Conservation (phyloP, 1,139 yeast species). For the Kazachstania sp. region DNA sequence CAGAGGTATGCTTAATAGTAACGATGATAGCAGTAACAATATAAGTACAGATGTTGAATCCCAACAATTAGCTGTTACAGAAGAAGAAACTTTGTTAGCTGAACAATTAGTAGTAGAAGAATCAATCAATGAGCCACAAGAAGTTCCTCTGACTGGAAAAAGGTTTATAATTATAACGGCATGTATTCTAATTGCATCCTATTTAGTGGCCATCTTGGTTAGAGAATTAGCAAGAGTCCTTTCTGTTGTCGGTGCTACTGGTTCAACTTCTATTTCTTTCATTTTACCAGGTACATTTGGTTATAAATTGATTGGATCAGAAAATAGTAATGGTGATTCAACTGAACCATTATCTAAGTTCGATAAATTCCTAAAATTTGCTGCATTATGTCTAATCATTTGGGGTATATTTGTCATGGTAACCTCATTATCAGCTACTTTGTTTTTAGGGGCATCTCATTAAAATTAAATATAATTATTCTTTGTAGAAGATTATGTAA, state of each 20-base stretch:
- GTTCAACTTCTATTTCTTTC: conserved; percentile 88
- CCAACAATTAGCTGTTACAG: neutral
- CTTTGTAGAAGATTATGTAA: neutral
- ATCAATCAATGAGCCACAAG: conserved; percentile 17
- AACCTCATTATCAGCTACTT: conserved; percentile 68
- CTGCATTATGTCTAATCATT: conserved; percentile 50
- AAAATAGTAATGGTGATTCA: conserved; percentile 36
- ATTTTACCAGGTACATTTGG: conserved; percentile 90
- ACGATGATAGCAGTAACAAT: neutral
- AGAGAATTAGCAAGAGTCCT: conserved; percentile 75
- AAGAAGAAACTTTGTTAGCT: conserved; percentile 8
- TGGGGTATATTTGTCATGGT: conserved; percentile 80
- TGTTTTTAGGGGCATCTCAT: conserved; percentile 44
- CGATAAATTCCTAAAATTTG: conserved; percentile 39
- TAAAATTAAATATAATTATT: neutral
- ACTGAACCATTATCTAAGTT: conserved; percentile 21
- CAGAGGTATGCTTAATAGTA: too few species aligned
- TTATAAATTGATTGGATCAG: conserved; percentile 50
- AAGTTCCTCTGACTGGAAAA: conserved; percentile 31
- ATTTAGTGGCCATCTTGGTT: conserved; percentile 67
- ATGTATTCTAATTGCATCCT: conserved; percentile 52
- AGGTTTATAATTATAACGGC: conserved; percentile 60
- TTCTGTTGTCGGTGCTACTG: conserved; percentile 92
- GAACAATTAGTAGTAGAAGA: conserved; percentile 33
- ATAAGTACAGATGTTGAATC: neutral